Base-by-base conservation (phyloP, 345 rosid genomes). In the Citrus cavaleriei region DNA sequence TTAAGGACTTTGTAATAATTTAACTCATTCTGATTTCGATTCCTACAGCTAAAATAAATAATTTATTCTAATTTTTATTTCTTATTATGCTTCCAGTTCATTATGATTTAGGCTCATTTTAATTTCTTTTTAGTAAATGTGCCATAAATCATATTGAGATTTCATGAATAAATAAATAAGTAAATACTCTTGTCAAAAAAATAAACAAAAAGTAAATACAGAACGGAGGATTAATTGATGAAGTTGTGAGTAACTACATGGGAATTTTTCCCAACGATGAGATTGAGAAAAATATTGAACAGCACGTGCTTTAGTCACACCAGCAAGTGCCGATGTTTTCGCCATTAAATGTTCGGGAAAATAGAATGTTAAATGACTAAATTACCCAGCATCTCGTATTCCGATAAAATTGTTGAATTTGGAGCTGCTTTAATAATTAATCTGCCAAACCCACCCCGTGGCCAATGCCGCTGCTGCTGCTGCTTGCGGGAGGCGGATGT, bases 301-400 rank as follows among this genome's bases (percentile, higher is more conserved):
- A 35, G 7, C 37, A 0, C 54, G 66, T 28, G 64, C 64, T 51
- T 51, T 49, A 42, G 59, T 25, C 34, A 74, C 69, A 10, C 7
- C 71, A 75, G 30, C 71, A 24, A 76, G 73, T 4, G 73, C 73
- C 66, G 79, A 37, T 37, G 64, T 67, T 76, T 24, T 76, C 79
- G 66, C 72, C 72, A 34, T 65, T 42, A 18, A 66, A 51, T 34
- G 25, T 51, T 54, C 72, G 72, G 62, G 63, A 22, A 76, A 30
- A 75, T 21, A 12, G 19, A 4, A 22, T 8, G 14, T 10, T 2
- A 58, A 76, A 55, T 55, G 28, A 76, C 79, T 2, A 35, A 76
- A 55, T 1, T 51, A 18, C 28, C 79, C 73, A 2, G 13, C 8
- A 3, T 14, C 2, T 5, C 10, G 28, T 40, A 7, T 24, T 22